Base-by-base conservation (phyloP, 257 asterid species). In the Coffea canephora region DNA sequence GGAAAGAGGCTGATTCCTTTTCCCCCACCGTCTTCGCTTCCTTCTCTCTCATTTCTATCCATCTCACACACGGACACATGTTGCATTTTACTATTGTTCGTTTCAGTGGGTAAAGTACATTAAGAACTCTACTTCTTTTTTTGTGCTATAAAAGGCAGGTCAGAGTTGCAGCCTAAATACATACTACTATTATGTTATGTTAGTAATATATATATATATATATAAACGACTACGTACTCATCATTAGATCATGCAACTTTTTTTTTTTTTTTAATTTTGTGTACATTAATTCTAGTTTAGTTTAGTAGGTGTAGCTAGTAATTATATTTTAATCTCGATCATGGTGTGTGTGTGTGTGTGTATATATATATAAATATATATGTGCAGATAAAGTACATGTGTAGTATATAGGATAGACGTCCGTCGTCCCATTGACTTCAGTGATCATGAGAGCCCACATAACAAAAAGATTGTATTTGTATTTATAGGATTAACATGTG, bases 21-120 rank as follows among this genome's bases (percentile, higher is more conserved):
- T 1, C 96, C 95, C 95, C 97, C 94, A 88, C 95, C 81, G 88
- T 90, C 91, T 85, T 81, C 94, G 90, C 94, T 82, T 75, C 84
- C 77, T 55, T 77, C 69, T 57, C 69, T 71, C 45, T 25, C 77
- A 13, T 82, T 39, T 39, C 41, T 3, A 0, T 46, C 66, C 8
- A 1, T 64, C 59, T 69, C 74, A 52, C 77, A 52, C 77, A 55
- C 76, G 76, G 45, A 77, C 78, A 43, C 46, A 55, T 74, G 16
- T 36, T 76, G 16, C 43, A 48, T 76, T 52, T 73, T 71, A 19
- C 71, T 73, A 62, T 74, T 11, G 46, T 46, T 59, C 39, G 78
- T 55, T 69, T 78, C 69, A 66, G 73, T 72, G 74, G 39, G 71
- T 52, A 71, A 69, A 75, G 79, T 80, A 82, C 83, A 74, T 66